A percentile compares a stretch with the other conserved stretches of the same genome.
phyloP scores from a whole-genome alignment of 345 rosid species.

The Xanthoceras sorbifolium region DNA sequence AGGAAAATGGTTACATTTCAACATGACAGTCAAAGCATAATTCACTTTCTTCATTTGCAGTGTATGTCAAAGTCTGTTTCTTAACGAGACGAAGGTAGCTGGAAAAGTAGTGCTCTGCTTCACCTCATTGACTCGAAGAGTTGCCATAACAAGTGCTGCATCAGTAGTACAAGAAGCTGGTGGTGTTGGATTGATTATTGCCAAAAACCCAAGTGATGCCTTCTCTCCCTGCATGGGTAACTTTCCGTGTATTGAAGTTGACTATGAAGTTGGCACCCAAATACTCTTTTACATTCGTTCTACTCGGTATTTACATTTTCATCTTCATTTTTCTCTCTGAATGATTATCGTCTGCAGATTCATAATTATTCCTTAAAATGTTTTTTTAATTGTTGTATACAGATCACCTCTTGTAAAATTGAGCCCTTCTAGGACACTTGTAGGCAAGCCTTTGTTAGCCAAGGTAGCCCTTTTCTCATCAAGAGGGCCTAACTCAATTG shows the following conservation, averaged over 20 bases:
- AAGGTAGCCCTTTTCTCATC: slow-evolving; percentile 48
- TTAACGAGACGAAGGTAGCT: slow-evolving; percentile 36
- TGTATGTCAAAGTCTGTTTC: slow-evolving; percentile 36
- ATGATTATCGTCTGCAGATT: not conserved
- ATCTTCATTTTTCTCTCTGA: not conserved
- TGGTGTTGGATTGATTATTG: slow-evolving; percentile 55
- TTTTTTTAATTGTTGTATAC: slow-evolving; percentile 5
- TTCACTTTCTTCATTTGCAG: slow-evolving; percentile 28
- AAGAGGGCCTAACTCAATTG: slow-evolving; percentile 41
- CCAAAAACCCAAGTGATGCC: slow-evolving; percentile 50
- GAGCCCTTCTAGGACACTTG: slow-evolving; percentile 34
- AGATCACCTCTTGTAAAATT: slow-evolving; percentile 39
- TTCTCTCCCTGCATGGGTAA: slow-evolving; percentile 31
- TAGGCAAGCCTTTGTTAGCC: slow-evolving; percentile 33
- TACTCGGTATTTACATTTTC: slow-evolving; percentile 26
- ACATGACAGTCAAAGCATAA: not conserved
- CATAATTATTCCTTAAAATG: not conserved
- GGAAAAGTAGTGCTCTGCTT: slow-evolving; percentile 65
- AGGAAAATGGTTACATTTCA: not conserved
- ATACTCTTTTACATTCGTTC: slow-evolving; percentile 64
- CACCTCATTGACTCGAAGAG: slow-evolving; percentile 21
- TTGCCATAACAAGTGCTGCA: slow-evolving; percentile 29
- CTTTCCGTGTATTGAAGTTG: slow-evolving; percentile 60
- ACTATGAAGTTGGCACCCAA: slow-evolving; percentile 64
- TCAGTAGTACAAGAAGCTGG: slow-evolving; percentile 33